A percentile compares a stretch with the other conserved stretches of the same genome.
Evolutionary conservation across 2,329 filamentous ascomycete species (phyloP).

Genomic region (Aspergillus phoenicis): DNA sequence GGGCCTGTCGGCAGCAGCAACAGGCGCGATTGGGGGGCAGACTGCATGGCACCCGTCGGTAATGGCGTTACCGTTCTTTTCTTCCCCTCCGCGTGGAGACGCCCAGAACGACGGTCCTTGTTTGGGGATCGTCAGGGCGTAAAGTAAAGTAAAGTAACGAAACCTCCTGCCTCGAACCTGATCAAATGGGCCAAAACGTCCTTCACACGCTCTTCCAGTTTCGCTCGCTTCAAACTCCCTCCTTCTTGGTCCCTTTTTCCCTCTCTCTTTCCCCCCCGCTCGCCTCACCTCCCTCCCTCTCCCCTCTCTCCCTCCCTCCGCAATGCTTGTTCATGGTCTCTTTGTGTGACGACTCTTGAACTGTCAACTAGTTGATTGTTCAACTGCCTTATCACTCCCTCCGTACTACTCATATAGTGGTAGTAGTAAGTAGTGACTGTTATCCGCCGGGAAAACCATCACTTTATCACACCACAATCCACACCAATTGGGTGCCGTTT

Average conservation of each 20-base stretch:
- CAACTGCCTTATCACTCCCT: not conserved
- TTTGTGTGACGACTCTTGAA: not conserved
- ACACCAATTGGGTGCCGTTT: not conserved
- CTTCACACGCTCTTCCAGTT: not conserved
- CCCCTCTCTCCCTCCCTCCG: conserved; percentile 5
- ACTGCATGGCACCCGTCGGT: conserved; percentile 2
- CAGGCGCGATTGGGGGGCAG: not conserved
- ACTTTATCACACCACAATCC: not conserved
- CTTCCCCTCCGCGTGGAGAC: conserved; percentile 17
- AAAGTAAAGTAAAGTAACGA: conserved; percentile 4
- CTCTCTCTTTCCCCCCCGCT: not conserved
- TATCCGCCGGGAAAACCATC: not conserved
- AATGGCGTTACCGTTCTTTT: conserved; percentile 9
- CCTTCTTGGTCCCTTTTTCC: conserved; percentile 1
- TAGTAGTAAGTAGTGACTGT: not conserved
- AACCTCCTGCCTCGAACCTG: conserved; percentile 12
- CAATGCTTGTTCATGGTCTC: conserved; percentile 21
- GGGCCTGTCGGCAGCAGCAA: not conserved
- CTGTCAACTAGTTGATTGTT: not conserved
- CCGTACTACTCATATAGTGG: not conserved
- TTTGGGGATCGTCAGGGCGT: conserved; percentile 26
- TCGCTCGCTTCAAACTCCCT: conserved; percentile 2
- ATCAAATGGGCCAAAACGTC: conserved; percentile 1
- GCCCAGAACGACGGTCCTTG: conserved; percentile 20
- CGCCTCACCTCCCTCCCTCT: not conserved